Conservation (phyloP, 345 rosid genomes). For the Lepidium aucheri region DNA sequence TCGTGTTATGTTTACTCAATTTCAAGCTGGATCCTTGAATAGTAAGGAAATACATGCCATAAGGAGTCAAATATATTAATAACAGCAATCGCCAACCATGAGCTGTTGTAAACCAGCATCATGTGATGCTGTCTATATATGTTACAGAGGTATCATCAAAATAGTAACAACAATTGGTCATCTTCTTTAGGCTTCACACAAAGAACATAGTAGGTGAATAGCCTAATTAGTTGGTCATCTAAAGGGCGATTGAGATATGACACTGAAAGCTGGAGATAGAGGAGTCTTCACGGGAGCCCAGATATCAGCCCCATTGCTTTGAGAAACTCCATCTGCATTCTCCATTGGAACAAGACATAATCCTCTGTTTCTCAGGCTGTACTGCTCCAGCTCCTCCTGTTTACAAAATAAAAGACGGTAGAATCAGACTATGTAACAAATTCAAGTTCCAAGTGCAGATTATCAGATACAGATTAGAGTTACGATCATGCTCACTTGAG, state of each 20-base stretch:
- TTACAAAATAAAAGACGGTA: neutral
- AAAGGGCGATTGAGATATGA: conserved; percentile 27
- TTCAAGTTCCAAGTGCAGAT: neutral
- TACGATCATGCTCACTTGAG: conserved; percentile 41
- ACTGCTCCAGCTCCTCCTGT: conserved; percentile 44
- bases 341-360: conserved; percentile 82
- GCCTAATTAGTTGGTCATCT: conserved; percentile 18
- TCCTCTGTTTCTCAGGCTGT: conserved; percentile 65
- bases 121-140: neutral
- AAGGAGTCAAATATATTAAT: neutral
- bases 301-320: conserved; percentile 90
- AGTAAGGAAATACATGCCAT: conserved; percentile 1
- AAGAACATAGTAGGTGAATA: conserved; percentile 9
- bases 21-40: too few relatives aligned
- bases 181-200: neutral
- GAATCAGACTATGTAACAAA: neutral
- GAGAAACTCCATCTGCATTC: conserved; percentile 61
- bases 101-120: conserved; percentile 6
- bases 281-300: conserved; percentile 92
- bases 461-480: neutral
- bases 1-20: too few relatives aligned
- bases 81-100: conserved; percentile 3
- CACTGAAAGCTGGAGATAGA: conserved; percentile 44
- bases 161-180: neutral
- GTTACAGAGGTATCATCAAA: conserved; percentile 2